Evolutionary conservation across 202 grass and related monocot species (phyloP).

Genomic region (Elaeis oleifera): DNA sequence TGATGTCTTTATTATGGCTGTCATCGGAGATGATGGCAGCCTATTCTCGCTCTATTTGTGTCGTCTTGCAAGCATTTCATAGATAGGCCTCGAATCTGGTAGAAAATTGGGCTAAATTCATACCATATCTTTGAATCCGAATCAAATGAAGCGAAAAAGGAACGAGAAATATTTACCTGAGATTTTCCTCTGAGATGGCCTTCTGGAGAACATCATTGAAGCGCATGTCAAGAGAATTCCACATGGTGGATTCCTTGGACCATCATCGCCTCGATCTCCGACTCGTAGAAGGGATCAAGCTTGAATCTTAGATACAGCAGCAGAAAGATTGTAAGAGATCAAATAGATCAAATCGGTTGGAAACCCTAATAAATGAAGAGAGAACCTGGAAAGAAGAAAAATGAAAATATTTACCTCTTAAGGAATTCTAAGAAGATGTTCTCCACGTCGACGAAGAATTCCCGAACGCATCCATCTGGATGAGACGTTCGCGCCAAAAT

Average conservation of each 20-base stretch:
- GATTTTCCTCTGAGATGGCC: constrained; percentile 88
- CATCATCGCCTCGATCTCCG: constrained; percentile 74
- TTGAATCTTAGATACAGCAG: constrained; percentile 44
- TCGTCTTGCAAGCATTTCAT: constrained; percentile 88
- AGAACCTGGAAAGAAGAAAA: neutral
- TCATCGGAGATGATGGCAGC: constrained; percentile 72
- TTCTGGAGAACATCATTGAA: constrained; percentile 95
- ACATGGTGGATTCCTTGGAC: constrained; percentile 72
- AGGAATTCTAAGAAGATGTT: constrained; percentile 98
- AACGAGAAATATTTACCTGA: constrained; percentile 36
- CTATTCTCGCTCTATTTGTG: constrained; percentile 55
- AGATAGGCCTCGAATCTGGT: constrained; percentile 76
- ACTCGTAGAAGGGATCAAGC: constrained; percentile 59
- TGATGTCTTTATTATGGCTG: constrained; percentile 85
- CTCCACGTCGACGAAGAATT: constrained; percentile 90
- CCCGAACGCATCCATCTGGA: constrained; percentile 69
- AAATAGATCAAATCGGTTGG: constrained; percentile 3
- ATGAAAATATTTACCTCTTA: constrained; percentile 33
- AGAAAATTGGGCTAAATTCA: neutral
- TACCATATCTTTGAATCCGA: neutral
- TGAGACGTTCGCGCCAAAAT: too few species aligned
- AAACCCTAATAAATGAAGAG: constrained; percentile 13
- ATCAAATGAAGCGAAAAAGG: neutral
- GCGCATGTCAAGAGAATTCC: constrained; percentile 73
- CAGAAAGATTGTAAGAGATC: neutral